Base-by-base conservation (phyloP, 176 grass and related monocot species). In the Chrysopogon serrulatus region DNA sequence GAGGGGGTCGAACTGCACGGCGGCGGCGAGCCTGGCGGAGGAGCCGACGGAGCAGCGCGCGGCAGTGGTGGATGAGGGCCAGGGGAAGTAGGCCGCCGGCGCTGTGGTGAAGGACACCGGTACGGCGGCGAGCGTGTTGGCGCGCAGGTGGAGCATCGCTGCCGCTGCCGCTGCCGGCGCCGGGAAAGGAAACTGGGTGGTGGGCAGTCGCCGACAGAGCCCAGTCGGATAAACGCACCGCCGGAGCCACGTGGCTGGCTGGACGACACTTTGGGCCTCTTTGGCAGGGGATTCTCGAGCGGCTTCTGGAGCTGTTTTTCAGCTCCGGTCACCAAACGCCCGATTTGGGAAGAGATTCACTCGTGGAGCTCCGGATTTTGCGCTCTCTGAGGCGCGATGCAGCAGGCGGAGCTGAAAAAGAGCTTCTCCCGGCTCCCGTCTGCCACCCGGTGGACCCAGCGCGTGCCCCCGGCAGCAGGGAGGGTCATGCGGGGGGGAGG, bases 111-210 rank as follows among this genome's bases (percentile, higher is more conserved):
- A n/a, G n/a, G n/a, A 18, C 34, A 66, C 6, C 18, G 78, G 68
- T 64, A 12, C 6, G 85, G 84, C 39, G 27, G 53, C 72, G 41
- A 65, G 24, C 24, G 70, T 19, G 11, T 13, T 33, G 76, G 71
- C 71, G 43, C 59, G 65, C 18, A 81, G 76, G 34, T 40, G 75
- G 17, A 88, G 63, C 85, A 87, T 90, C 28, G 73, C 35, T 8
- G 79, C 16, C 51, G 80, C 43, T 1, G 49, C 57, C 57, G 80
- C 43, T 1, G 49, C 57, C 57, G n/a, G 11, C 57, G 53, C 13
- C 13, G n/a, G n/a, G 2, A 10, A 10, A 3, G 19, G 6, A 9
- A 23, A 54, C n/a, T n/a, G n/a, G n/a, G 54, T 60, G 56, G 56
- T 1, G 56, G n/a, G 56, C 56, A 14, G 54, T 27, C n/a, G 23